These are phyloP conservation scores for Capsicum chinense DNA, from an alignment of 257 asterid species.

Conservation along the genomic window DNA sequence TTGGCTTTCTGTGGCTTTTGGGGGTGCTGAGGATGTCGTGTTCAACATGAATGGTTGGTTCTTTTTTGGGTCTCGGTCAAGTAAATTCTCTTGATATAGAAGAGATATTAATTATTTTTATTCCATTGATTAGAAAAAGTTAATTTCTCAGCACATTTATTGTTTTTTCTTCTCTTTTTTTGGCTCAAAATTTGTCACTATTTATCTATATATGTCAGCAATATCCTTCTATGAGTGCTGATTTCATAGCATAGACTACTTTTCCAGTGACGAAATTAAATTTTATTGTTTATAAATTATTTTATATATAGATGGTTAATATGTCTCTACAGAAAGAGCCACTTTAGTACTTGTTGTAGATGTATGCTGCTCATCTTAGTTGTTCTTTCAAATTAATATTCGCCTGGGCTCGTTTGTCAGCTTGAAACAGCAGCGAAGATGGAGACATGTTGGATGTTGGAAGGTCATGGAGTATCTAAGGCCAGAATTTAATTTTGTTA, in stretches of 20 bases:
- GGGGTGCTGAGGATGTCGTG: no score
- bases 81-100: not conserved
- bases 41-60: no score
- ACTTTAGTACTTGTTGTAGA: not conserved
- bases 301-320: not conserved
- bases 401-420: not conserved
- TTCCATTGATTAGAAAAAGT: not conserved
- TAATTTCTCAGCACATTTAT: no score
- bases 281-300: not conserved
- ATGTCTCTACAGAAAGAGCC: not conserved
- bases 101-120: not conserved
- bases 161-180: no score
- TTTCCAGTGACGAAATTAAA: not conserved
- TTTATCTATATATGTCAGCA: no score
- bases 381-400: not conserved
- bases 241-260: no score
- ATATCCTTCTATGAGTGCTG: no score
- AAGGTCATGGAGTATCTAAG: not conserved
- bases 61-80: no score
- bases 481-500: not conserved
- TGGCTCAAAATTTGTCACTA: no score
- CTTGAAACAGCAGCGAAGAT: not conserved
- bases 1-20: no score
- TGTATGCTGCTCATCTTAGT: not conserved
- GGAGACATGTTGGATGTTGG: constrained; percentile 4